Evolutionary conservation across 345 rosid species (phyloP), one percentile per base, ranked within the genome.

Genomic region (Iberis pinnata): DNA sequence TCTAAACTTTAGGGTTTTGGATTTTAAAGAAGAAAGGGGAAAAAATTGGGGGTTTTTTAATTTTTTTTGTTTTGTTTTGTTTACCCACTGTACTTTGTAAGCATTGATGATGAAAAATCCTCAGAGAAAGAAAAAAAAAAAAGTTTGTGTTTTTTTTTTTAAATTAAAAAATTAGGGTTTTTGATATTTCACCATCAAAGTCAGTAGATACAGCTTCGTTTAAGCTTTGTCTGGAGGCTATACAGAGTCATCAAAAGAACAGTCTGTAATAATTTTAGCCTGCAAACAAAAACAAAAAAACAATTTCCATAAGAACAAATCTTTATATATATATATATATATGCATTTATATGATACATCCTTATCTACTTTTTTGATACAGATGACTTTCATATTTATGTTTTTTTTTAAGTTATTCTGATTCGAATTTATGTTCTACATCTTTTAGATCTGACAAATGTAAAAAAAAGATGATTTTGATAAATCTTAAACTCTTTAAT

Each of bases 151-250:
- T 76, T 49, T 18, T 39, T 39, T 17, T 50, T 48, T 60, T 53
- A 54, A 58, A 42, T 59, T 31, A 6, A 6, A 9, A 31, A 31
- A 4, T 32, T 67, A 67, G 71, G 66, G 79, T 58, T 74, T 70
- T 76, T 43, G 92, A 86, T 63, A 73, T 61, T 74, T 84, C 92
- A 68, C 80, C 18, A 73, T 84, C 94, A 74, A 76, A 81, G 96
- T 79, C 98, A 90, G 96, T 61, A 65, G 61, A 71, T 70, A 64
- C 78, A 46, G 78, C 66, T 60, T 75, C 62, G 73, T 67, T 68
- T 67, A 60, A 73, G 76, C 76, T 76, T n/a, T 85, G 58, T 70
- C 60, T 67, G 69, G 36, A 64, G 25, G 79, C 71, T 71, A 77
- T 62, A 70, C 68, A 61, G 78, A 59, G 77, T 69, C 75, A 68